Percentiles rank a stretch among this genome's conserved stretches.
These are phyloP conservation scores for Rhodotorula sp. DNA, from an alignment of 1,284 basidiomycete genomes.

Conservation along the genomic window DNA sequence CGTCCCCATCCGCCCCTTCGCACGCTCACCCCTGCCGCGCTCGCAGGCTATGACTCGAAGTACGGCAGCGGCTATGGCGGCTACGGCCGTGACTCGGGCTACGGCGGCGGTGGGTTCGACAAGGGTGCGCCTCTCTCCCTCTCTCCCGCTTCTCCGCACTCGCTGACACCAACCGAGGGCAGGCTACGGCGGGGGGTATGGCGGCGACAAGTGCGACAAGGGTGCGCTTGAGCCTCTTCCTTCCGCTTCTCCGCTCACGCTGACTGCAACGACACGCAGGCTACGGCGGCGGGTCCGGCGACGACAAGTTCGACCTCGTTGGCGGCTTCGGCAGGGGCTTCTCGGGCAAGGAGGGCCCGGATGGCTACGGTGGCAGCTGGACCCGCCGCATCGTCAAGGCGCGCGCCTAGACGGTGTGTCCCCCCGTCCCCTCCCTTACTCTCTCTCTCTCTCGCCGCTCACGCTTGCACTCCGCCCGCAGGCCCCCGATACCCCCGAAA, in stretches of 20 bases:
- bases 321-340: background rate
- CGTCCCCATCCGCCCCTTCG: background rate
- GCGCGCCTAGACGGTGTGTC: background rate
- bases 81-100: background rate
- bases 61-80: background rate
- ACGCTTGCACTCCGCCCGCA: no score
- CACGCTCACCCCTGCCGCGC: background rate
- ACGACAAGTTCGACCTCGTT: no score
- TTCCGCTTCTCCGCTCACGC: no score
- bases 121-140: background rate
- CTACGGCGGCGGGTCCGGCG: background rate
- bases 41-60: background rate
- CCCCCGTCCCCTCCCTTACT: no score
- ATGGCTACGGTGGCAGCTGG: no score
- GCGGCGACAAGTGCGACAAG: background rate
- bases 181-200: background rate
- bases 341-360: no score
- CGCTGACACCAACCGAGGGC: no score
- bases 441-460: no score
- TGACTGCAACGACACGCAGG: background rate
- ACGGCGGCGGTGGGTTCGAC: background rate
- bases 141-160: no score
- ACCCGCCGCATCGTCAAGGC: background rate
- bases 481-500: no score
- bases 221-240: background rate